A percentile compares a stretch with the other conserved stretches of the same genome.
Evolutionary conservation across 768 basidiomycete genomes (phyloP).

Genomic region (Auricularia cornea): DNA sequence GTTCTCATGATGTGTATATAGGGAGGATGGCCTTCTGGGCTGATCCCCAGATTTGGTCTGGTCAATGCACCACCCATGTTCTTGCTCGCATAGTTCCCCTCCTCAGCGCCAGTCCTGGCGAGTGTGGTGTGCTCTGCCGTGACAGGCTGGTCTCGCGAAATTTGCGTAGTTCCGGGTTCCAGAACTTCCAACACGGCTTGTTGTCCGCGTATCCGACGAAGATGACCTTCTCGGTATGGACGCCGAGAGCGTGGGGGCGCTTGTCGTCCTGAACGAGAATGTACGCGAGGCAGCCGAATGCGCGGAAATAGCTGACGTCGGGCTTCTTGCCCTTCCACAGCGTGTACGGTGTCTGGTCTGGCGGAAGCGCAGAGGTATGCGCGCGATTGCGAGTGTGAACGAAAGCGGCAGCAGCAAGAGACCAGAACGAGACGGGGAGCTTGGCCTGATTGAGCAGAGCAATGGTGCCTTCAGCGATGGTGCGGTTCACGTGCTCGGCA

Average conservation of each 20-base stretch:
- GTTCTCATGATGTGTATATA: too few species aligned
- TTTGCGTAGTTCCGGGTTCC: background rate
- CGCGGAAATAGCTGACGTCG: slow-evolving; percentile 15
- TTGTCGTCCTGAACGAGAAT: slow-evolving; percentile 27
- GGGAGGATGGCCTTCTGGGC: too few species aligned
- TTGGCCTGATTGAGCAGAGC: background rate
- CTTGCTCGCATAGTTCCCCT: too few species aligned
- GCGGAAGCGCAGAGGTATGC: background rate
- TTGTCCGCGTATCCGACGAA: slow-evolving; percentile 25
- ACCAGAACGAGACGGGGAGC: background rate
- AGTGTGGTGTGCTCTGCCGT: too few species aligned
- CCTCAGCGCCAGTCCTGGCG: too few species aligned
- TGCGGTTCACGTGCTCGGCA: background rate
- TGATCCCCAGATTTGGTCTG: too few species aligned
- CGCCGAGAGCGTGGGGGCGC: slow-evolving; percentile 1
- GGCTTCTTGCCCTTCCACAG: slow-evolving; percentile 10
- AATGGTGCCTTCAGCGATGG: background rate
- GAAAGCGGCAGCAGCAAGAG: background rate
- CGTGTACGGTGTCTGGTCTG: slow-evolving; percentile 14
- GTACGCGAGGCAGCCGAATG: slow-evolving; percentile 33
- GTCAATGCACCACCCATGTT: too few species aligned
- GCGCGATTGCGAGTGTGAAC: background rate
- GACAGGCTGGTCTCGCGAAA: background rate
- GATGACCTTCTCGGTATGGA: slow-evolving; percentile 24
- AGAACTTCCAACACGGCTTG: background rate